phyloP scores from a whole-genome alignment of 441 rosid species.

The Aleurites moluccanus region DNA sequence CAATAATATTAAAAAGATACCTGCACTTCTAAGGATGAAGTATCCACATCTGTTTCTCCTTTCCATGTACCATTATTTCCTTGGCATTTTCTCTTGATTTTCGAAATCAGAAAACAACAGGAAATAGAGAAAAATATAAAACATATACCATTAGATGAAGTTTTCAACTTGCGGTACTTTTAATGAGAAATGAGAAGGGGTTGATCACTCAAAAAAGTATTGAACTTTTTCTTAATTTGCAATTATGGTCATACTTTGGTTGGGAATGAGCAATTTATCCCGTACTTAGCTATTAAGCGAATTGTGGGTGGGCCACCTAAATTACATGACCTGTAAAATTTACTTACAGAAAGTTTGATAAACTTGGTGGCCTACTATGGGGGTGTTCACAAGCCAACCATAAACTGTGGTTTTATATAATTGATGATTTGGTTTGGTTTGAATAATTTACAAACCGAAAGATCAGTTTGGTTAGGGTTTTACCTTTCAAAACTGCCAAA shows the following conservation, averaged over 20 bases:
- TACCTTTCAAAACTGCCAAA: too few species aligned
- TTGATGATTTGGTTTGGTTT: too few species aligned
- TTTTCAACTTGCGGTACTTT: background rate
- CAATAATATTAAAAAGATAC: constrained; percentile 23
- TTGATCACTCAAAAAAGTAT: background rate
- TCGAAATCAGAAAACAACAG: constrained; percentile 27
- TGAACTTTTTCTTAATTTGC: background rate
- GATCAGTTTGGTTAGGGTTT: too few species aligned
- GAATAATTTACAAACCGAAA: too few species aligned
- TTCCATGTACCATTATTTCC: constrained; percentile 27
- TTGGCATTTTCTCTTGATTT: constrained; percentile 41
- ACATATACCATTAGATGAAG: constrained; percentile 4
- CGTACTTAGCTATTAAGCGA: background rate
- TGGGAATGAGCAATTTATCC: background rate
- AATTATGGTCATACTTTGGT: background rate
- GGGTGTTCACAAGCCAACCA: too few species aligned
- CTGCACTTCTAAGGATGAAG: constrained; percentile 37
- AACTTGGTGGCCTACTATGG: background rate
- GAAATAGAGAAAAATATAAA: constrained; percentile 18
- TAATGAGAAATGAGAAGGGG: background rate
- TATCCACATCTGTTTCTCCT: constrained; percentile 32
- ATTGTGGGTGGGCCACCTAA: background rate
- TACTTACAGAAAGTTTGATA: background rate
- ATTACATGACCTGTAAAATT: background rate
- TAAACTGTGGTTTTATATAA: too few species aligned